phyloP scores from a whole-genome alignment of 768 basidiomycete species.

The Imleria badia region DNA sequence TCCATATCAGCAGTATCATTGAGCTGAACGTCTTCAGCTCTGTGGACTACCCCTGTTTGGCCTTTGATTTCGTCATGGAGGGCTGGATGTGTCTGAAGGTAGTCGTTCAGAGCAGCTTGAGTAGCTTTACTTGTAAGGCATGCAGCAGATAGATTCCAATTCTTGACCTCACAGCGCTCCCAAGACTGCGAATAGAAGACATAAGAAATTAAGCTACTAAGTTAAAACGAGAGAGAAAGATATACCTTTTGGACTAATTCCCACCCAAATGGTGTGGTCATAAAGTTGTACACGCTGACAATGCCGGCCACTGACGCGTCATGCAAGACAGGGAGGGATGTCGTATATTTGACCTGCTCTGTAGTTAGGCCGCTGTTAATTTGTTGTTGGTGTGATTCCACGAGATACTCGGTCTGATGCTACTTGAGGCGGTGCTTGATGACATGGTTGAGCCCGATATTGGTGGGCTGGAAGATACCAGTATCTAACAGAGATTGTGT shows the following conservation, averaged over 20 bases:
- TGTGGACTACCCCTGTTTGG: not conserved
- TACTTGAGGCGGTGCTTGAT: not conserved
- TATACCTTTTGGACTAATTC: constrained; percentile 22
- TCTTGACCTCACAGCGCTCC: constrained; percentile 10
- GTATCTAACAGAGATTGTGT: too few relatives aligned
- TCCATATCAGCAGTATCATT: not conserved
- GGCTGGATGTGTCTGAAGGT: constrained; percentile 8
- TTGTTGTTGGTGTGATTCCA: not conserved
- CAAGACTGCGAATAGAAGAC: too few relatives aligned
- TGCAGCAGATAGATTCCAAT: constrained; percentile 16
- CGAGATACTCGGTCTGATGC: not conserved
- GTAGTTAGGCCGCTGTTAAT: constrained; percentile 9
- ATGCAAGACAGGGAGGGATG: constrained; percentile 18
- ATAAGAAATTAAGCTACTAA: too few relatives aligned
- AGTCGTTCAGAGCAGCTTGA: constrained; percentile 12
- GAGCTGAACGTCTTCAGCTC: not conserved
- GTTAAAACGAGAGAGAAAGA: too few relatives aligned
- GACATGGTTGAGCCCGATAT: not conserved
- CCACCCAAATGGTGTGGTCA: constrained; percentile 6
- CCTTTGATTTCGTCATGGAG: constrained; percentile 18
- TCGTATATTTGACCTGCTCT: constrained; percentile 16
- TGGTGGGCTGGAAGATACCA: not conserved
- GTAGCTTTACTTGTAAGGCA: constrained; percentile 17
- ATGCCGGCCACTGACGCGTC: constrained; percentile 20
- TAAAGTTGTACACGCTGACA: constrained; percentile 18